Evolutionary conservation across 305 asterid genomes (phyloP), one percentile per base, ranked within the genome.

Genomic region (Nicotiana rustica): DNA sequence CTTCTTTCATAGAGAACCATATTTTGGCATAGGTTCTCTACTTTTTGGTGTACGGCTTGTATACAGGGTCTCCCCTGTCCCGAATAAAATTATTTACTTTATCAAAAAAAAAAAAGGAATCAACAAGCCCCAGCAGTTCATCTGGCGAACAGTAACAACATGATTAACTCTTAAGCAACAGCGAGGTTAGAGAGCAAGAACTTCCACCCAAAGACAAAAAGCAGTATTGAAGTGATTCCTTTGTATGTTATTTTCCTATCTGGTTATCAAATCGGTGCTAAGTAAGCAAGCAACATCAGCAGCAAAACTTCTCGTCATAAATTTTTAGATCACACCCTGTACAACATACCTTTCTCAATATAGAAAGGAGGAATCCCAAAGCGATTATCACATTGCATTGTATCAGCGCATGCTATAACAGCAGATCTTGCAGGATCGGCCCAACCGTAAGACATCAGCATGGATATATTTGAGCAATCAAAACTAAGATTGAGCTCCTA

Each of bases 351-450:
- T 92, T 86, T 95, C 90, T 89, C 90, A 82, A 95, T 93, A 81
- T 92, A 97, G 92, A 97, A 97, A 55, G 99, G 99, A 86, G 91
- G 94, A 84, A 97, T 92, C 67, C 99, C 99, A 85, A 95, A 97
- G 81, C 81, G 83, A 84, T 86, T 82, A 86, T 88, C 96, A 81
- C 90, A 84, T 81, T 92, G 92, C 95, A 91, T 90, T 85, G 86
- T 65, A 84, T 91, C 91, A 83, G 89, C 79, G 82, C 82, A 81
- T 83, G 83, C 44, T 44, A 35, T 70, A 84, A 81, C 91, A 7
- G 89, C 78, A 49, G 90, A 86, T 79, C 82, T 86, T 82, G 85
- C 87, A 83, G 91, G 86, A 89, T 91, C 91, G 83, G 86, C 86
- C 99, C 96, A 95, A 81, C 98, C 96, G 88, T 89, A 93, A 78